Percentiles rank a stretch among this genome's conserved stretches.
Evolutionary conservation across 495 filamentous ascomycete genomes (phyloP).

Genomic region (Penicillium cinerascens): DNA sequence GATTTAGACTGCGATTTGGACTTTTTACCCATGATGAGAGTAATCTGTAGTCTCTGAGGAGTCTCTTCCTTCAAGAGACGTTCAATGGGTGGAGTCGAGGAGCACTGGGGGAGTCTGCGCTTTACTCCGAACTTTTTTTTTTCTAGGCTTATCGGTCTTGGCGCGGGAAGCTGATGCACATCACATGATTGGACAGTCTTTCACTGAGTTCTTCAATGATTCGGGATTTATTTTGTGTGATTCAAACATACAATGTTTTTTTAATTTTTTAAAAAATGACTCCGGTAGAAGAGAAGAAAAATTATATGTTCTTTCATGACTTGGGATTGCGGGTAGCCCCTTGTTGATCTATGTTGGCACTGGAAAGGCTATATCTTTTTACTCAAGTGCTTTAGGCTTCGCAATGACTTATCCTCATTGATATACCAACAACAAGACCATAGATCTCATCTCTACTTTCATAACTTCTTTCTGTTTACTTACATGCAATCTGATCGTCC

Average conservation of each 20-base stretch:
- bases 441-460: background rate
- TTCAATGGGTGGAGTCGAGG: conserved; percentile 10
- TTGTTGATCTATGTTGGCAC: too few species aligned
- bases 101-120: conserved; percentile 6
- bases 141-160: conserved; percentile 30
- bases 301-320: background rate
- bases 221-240: background rate
- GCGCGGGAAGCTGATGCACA: conserved; percentile 18
- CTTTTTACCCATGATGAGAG: conserved; percentile 40
- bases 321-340: too few species aligned
- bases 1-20: conserved; percentile 33
- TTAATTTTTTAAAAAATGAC: background rate
- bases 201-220: background rate
- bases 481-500: background rate
- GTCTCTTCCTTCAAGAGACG: background rate
- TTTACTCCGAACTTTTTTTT: conserved; percentile 32
- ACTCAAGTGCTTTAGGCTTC: too few species aligned
- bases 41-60: background rate
- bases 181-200: conserved; percentile 18
- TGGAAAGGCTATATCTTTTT: too few species aligned
- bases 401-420: too few species aligned
- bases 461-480: too few species aligned
- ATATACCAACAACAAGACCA: background rate
- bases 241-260: background rate
- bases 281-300: background rate